These are phyloP conservation scores for Bipolaris cookei DNA, from an alignment of 2,329 filamentous ascomycete species.

Conservation along the genomic window DNA sequence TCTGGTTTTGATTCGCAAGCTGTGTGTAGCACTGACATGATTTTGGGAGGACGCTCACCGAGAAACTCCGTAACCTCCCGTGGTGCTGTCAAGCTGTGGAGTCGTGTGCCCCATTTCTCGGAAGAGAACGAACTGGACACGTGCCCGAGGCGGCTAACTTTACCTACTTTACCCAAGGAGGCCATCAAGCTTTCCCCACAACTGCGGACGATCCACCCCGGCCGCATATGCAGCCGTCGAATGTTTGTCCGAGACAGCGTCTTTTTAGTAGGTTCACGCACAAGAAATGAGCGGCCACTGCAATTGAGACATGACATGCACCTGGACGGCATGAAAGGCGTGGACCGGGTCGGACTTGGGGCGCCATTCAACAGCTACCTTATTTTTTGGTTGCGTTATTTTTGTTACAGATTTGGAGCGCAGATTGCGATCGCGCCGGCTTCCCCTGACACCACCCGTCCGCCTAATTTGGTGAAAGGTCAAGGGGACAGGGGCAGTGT, in stretches of 20 bases:
- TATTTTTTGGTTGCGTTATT: slow-evolving; percentile 1
- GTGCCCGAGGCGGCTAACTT: slow-evolving; percentile 11
- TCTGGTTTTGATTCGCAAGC: not conserved
- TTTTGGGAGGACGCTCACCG: not conserved
- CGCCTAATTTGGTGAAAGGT: slow-evolving; percentile 7
- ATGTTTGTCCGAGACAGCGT: slow-evolving; percentile 1
- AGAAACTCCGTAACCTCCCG: slow-evolving; percentile 9
- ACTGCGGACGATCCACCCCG: slow-evolving; percentile 17
- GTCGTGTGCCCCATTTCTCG: slow-evolving; percentile 16
- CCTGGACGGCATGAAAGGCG: not conserved
- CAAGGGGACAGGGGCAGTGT: slow-evolving; percentile 3
- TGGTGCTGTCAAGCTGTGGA: slow-evolving; percentile 10
- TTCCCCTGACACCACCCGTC: slow-evolving; percentile 16
- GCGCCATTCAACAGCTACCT: not conserved
- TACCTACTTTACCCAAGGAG: slow-evolving; percentile 16
- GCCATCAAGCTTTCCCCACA: slow-evolving; percentile 44
- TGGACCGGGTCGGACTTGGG: not conserved
- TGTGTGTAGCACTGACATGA: not conserved
- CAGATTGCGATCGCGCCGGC: slow-evolving; percentile 6
- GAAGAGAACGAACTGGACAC: slow-evolving; percentile 14
- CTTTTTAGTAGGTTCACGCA: not conserved
- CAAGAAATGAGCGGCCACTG: not conserved
- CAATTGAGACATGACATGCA: not conserved
- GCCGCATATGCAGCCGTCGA: slow-evolving; percentile 11
- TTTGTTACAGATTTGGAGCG: slow-evolving; percentile 10